Evolutionary conservation across 106 monocot genomes (phyloP).

Genomic region (Acorus gramineus): DNA sequence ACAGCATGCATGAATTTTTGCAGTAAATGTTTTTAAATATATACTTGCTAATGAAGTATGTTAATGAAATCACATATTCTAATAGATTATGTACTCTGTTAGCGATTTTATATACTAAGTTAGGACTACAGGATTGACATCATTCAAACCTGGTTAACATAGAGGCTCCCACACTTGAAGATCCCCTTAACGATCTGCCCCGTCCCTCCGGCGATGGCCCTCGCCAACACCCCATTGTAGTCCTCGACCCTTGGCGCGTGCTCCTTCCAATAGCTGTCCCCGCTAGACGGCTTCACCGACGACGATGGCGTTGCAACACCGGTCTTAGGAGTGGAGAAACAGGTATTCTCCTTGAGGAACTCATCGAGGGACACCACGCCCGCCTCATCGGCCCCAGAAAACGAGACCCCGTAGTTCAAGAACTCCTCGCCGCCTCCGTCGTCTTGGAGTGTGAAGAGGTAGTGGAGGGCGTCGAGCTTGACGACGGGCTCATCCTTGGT

Average conservation of each 20-base stretch:
- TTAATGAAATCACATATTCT: too few species aligned
- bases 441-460: slow-evolving; percentile 68
- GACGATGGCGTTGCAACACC: not conserved
- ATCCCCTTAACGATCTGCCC: slow-evolving; percentile 79
- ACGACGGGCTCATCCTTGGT: slow-evolving; percentile 83
- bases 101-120: too few species aligned
- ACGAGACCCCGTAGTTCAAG: slow-evolving; percentile 86
- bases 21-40: too few species aligned
- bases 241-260: slow-evolving; percentile 61
- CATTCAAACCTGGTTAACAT: slow-evolving; percentile 42
- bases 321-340: slow-evolving; percentile 28
- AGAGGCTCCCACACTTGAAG: slow-evolving; percentile 58
- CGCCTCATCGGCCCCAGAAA: slow-evolving; percentile 4
- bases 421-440: slow-evolving; percentile 29
- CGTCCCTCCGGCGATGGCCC: slow-evolving; percentile 77
- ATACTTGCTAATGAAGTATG: too few species aligned
- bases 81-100: too few species aligned
- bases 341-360: slow-evolving; percentile 50
- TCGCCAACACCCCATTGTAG: slow-evolving; percentile 65
- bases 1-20: not conserved
- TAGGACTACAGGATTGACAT: too few species aligned
- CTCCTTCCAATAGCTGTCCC: slow-evolving; percentile 46
- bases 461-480: slow-evolving; percentile 61
- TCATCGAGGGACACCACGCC: slow-evolving; percentile 30
- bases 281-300: not conserved